Conservation (phyloP, 495 filamentous ascomycete genomes). For the Darksidea phi region DNA sequence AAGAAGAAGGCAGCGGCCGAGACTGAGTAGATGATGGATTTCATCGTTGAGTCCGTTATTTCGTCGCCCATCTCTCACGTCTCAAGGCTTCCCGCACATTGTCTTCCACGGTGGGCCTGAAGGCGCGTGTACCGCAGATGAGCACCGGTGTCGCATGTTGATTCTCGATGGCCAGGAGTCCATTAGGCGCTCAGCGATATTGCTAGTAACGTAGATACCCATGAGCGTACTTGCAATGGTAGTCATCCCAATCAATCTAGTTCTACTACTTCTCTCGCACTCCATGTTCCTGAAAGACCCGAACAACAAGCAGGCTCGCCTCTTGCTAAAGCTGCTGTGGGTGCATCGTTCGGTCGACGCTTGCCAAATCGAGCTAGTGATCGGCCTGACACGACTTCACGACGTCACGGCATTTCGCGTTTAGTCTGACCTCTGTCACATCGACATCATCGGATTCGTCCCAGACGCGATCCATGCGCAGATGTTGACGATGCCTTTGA, state of each 20-base stretch:
- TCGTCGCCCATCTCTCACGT: no score
- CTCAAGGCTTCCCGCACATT: no score
- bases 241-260: no score
- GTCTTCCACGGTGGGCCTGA: no score
- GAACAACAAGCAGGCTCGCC: no score
- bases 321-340: no score
- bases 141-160: not conserved
- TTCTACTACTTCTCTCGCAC: no score
- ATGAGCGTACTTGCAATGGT: no score
- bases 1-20: slow-evolving; percentile 36
- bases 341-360: no score
- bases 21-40: slow-evolving; percentile 12
- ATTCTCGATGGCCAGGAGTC: not conserved
- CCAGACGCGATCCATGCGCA: not conserved
- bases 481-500: not conserved
- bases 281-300: no score
- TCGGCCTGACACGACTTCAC: slow-evolving; percentile 8
- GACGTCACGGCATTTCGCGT: slow-evolving; percentile 32
- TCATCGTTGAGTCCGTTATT: no score
- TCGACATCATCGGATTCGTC: not conserved
- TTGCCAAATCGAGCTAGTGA: not conserved
- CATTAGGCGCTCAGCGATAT: not conserved
- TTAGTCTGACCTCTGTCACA: not conserved
- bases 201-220: slow-evolving; percentile 30
- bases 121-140: no score